Evolutionary conservation across 768 basidiomycete genomes (phyloP), one percentile per base, ranked within the genome.

Genomic region (Chalciporus sphaerocephalus): DNA sequence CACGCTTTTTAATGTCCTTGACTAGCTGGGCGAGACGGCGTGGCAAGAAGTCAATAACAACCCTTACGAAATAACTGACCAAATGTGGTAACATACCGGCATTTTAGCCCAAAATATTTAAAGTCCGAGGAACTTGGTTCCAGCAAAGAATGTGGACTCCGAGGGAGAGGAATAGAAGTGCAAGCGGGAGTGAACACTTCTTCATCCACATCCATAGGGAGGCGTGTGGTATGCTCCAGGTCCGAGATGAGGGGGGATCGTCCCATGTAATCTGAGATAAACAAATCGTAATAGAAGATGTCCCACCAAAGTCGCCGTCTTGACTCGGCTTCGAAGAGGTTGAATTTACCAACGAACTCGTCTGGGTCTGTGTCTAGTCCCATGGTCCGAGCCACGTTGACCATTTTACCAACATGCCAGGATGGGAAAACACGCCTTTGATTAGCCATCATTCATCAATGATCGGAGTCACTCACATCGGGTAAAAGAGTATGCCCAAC

Each of bases 251-350:
- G 70, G 2, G 85, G 76, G n/a, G 75, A 69, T 44, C 80, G 79
- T 5, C 80, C 78, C 65, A 85, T 71, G 53, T 71, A 73, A 57
- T 89, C 87, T 5, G 87, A 80, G 16, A 81, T 70, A 59, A 86
- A 85, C 88, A 83, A 58, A 61, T 91, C 89, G 60, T 81, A 88
- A 63, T 78, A 87, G 58, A 80, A 75, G 10, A 88, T 72, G 42
- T 87, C 83, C 88, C 88, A 91, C 85, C 88, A 88, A 6, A 87
- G 62, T 51, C 81, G 65, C 46, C 78, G 62, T 44, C 80, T 65
- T 39, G 72, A 65, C 61, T 79, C 76, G 10, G 74, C 74, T 38
- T 80, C 73, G 37, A 75, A 79, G 2, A 77, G 61, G 35, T 53
- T 69, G 53, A 74, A 77, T 55, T 61, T 74, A 22, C 71, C 69